Percentiles rank a stretch among this genome's conserved stretches.
Conservation (phyloP, 208 protist species). For the Hexamita inflata region DNA sequence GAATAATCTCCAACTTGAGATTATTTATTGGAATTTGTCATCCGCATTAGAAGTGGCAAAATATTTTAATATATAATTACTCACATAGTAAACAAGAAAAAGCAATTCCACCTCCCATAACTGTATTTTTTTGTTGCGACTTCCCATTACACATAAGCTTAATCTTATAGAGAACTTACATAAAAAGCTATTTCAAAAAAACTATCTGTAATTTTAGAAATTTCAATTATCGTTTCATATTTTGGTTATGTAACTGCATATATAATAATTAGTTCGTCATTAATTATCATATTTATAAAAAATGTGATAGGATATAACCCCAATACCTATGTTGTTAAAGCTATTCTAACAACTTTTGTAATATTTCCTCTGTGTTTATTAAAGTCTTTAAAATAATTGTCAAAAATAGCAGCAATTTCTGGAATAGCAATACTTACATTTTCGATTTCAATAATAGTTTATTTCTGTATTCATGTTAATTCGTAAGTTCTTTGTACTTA, state of each 20-base stretch:
- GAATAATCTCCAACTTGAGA: too few species aligned
- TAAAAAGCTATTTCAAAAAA: neutral
- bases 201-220: neutral
- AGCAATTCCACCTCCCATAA: too few species aligned
- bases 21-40: too few species aligned
- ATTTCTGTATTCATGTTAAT: neutral
- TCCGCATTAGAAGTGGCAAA: too few species aligned
- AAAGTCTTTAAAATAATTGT: neutral
- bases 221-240: neutral
- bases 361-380: neutral
- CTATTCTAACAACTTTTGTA: neutral
- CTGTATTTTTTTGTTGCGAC: neutral
- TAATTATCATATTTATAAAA: neutral
- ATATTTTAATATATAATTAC: too few species aligned
- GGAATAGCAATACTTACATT: neutral
- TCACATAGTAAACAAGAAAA: too few species aligned
- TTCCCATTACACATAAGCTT: neutral
- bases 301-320: neutral
- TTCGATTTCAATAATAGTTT: neutral
- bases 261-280: neutral
- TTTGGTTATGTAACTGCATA: neutral
- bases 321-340: neutral
- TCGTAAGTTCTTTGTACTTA: neutral
- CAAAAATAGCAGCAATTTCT: neutral
- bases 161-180: neutral